Percentiles rank a stretch among this genome's conserved stretches.
Evolutionary conservation across 257 asterid species (phyloP).

Genomic region (Salvia miltiorrhiza): DNA sequence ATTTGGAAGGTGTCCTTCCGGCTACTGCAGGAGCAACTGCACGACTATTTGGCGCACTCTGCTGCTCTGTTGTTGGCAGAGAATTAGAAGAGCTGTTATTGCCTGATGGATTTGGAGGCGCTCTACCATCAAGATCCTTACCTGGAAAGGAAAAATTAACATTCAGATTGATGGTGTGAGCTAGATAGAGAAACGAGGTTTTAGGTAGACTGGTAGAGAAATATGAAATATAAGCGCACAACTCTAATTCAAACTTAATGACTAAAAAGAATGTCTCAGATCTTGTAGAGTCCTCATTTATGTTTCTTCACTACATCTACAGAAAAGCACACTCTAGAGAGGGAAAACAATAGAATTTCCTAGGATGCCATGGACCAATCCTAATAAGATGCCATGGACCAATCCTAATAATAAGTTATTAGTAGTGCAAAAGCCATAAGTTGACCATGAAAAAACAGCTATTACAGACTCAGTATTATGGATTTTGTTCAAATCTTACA

Average conservation of each 20-base stretch:
- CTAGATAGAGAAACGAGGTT: neutral
- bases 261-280: neutral
- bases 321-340: neutral
- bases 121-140: slow-evolving; percentile 40
- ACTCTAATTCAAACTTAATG: neutral
- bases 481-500: neutral
- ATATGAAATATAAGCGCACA: neutral
- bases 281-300: neutral
- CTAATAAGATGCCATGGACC: too few species aligned
- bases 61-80: slow-evolving; percentile 70
- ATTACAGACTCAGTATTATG: too few species aligned
- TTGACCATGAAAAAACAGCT: too few species aligned
- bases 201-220: neutral
- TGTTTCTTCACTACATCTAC: neutral
- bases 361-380: neutral
- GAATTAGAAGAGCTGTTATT: slow-evolving; percentile 52
- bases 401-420: too few species aligned
- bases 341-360: neutral
- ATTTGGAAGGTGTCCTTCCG: slow-evolving; percentile 53
- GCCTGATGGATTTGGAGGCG: slow-evolving; percentile 45
- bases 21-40: slow-evolving; percentile 74
- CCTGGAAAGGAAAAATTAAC: slow-evolving; percentile 35
- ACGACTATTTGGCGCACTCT: slow-evolving; percentile 47
- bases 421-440: too few species aligned
- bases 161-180: slow-evolving; percentile 6